Conservation (phyloP, 116 monocot species). For the Iris pallida region DNA sequence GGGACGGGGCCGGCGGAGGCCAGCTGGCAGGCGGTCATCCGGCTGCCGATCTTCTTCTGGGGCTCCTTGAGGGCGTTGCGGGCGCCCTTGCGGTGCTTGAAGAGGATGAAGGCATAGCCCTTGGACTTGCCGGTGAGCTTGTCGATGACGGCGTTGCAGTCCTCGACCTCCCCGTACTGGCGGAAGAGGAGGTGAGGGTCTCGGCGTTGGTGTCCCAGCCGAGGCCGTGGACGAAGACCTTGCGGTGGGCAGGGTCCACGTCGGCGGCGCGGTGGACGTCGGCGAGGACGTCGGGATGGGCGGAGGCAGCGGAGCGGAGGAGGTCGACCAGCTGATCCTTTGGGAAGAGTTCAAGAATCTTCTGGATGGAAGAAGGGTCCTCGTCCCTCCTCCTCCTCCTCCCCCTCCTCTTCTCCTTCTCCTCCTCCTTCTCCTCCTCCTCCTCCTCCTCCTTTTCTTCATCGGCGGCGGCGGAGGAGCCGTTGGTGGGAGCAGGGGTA, state of each 20-base stretch:
- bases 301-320: constrained; percentile 32
- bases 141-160: constrained; percentile 48
- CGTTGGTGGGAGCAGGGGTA: background rate
- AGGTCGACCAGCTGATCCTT: constrained; percentile 56
- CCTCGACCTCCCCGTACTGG: constrained; percentile 54
- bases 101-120: constrained; percentile 70
- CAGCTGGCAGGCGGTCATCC: constrained; percentile 71
- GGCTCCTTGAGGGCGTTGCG: constrained; percentile 43
- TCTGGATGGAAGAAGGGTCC: constrained; percentile 38
- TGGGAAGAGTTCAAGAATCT: constrained; percentile 37
- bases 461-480: background rate
- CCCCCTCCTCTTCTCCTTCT: background rate
- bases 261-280: constrained; percentile 26
- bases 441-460: background rate
- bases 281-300: constrained; percentile 33
- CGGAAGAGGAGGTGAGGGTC: constrained; percentile 28
- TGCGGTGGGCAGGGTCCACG: constrained; percentile 44
- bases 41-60: constrained; percentile 72
- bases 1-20: constrained; percentile 57
- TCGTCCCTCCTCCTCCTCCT: constrained; percentile 21
- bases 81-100: constrained; percentile 43
- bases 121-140: constrained; percentile 60
- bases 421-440: background rate
- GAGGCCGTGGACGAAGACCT: constrained; percentile 69
- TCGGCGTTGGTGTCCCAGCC: constrained; percentile 58